Evolutionary conservation across 129 eudicot species (phyloP).

Genomic region (Helichrysum umbraculigerum): DNA sequence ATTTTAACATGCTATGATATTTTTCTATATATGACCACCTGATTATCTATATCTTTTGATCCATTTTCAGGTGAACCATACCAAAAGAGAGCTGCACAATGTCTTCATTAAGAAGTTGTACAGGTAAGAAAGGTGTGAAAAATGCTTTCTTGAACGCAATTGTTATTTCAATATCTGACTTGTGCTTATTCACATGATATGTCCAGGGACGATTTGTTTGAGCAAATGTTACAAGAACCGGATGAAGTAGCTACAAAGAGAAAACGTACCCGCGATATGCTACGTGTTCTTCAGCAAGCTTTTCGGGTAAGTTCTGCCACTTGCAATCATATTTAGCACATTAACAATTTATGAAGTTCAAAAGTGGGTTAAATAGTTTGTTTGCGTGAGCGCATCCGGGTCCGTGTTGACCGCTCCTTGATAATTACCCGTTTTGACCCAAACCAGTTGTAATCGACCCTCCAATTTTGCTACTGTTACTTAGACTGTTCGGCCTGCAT

Average conservation of each 20-base stretch:
- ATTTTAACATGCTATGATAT: constrained; percentile 6
- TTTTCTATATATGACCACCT: constrained; percentile 9
- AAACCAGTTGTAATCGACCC: not conserved
- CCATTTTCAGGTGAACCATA: constrained; percentile 79
- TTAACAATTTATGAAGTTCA: not conserved
- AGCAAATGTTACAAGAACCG: constrained; percentile 98
- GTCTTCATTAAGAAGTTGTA: constrained; percentile 85
- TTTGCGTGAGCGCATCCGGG: not conserved
- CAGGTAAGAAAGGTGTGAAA: constrained; percentile 50
- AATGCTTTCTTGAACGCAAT: not conserved
- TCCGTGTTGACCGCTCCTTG: not conserved
- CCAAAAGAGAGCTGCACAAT: constrained; percentile 93
- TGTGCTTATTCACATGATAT: constrained; percentile 3
- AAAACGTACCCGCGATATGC: constrained; percentile 80
- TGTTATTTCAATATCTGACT: not conserved
- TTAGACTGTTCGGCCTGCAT: not conserved
- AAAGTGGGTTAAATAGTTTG: not conserved
- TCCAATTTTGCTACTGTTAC: not conserved
- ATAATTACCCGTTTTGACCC: not conserved
- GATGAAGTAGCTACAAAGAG: constrained; percentile 81
- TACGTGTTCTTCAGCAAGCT: constrained; percentile 95
- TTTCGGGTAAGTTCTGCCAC: constrained; percentile 56
- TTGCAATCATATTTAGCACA: not conserved
- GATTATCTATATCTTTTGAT: constrained; percentile 14
- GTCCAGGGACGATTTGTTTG: constrained; percentile 84